Conservation (phyloP, 192 early-diverging fungal genomes). For the Funneliformis mosseae region DNA sequence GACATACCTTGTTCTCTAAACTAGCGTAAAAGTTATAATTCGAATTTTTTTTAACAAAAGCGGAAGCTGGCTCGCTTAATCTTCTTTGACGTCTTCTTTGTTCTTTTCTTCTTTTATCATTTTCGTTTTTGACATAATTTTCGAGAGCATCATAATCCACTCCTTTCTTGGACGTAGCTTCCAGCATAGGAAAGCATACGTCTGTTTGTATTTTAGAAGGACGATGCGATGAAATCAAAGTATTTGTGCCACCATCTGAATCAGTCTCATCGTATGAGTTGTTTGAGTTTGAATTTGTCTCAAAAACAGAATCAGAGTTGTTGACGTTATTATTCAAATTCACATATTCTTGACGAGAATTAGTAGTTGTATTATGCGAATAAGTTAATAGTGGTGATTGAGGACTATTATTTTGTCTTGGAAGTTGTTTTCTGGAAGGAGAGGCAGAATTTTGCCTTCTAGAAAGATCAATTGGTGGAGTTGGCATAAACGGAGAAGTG, state of each 20-base stretch:
- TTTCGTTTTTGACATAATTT: constrained; percentile 33
- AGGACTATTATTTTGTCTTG: background rate
- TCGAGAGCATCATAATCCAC: constrained; percentile 49
- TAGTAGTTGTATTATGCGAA: background rate
- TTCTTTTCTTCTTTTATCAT: constrained; percentile 19
- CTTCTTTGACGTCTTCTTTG: constrained; percentile 27
- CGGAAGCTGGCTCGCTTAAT: constrained; percentile 21
- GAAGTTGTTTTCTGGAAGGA: background rate
- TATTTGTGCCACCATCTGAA: constrained; percentile 20
- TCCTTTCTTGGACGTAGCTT: constrained; percentile 19
- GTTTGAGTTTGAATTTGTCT: background rate
- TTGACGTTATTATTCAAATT: background rate
- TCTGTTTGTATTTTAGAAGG: background rate
- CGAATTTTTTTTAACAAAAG: background rate
- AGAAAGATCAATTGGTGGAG: background rate
- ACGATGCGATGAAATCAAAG: background rate
- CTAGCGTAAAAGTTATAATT: background rate
- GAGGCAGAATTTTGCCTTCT: background rate
- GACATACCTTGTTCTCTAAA: constrained; percentile 16
- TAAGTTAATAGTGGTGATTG: background rate
- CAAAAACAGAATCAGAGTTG: background rate
- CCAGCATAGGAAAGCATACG: constrained; percentile 31
- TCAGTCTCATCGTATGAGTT: constrained; percentile 26
- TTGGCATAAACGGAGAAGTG: background rate
- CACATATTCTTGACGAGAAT: background rate